A percentile compares a stretch with the other conserved stretches of the same genome.
Evolutionary conservation across 2,329 filamentous ascomycete species (phyloP).

Genomic region (Dothiorella sarmentorum): DNA sequence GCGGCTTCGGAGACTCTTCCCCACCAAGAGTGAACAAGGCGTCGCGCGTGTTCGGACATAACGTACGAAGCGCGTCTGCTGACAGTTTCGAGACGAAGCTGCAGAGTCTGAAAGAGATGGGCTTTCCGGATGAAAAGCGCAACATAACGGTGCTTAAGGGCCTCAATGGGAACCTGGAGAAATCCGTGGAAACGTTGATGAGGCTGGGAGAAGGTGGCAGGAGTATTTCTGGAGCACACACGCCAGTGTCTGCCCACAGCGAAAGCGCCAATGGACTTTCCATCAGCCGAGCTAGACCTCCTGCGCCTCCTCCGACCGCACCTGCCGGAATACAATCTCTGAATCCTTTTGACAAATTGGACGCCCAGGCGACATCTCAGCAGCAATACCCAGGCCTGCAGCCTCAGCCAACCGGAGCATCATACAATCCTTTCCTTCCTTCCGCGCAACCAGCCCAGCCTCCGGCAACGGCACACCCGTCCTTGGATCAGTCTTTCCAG

Average conservation of each 20-base stretch:
- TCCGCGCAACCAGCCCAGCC: constrained; percentile 28
- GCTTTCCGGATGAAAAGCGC: constrained; percentile 77
- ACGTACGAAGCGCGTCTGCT: constrained; percentile 51
- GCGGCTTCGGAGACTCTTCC: constrained; percentile 30
- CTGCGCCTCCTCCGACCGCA: constrained; percentile 23
- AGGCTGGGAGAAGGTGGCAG: constrained; percentile 69
- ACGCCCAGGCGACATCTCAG: constrained; percentile 38
- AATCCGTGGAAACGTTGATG: constrained; percentile 78
- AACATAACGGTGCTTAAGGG: constrained; percentile 80
- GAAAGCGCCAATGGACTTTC: constrained; percentile 48
- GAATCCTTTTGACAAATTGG: constrained; percentile 47
- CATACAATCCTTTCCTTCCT: constrained; percentile 68
- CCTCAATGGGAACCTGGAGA: constrained; percentile 79
- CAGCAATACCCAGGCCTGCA: constrained; percentile 27
- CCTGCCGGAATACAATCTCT: constrained; percentile 23
- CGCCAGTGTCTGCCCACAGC: constrained; percentile 44
- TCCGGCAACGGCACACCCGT: constrained; percentile 28
- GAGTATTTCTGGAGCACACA: constrained; percentile 32
- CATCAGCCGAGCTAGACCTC: constrained; percentile 38
- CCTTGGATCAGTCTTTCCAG: constrained; percentile 68
- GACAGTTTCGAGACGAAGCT: constrained; percentile 73
- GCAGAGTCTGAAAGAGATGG: constrained; percentile 78
- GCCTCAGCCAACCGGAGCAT: constrained; percentile 23
- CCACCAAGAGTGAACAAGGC: constrained; percentile 57
- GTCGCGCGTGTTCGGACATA: constrained; percentile 65